These are phyloP conservation scores for Pseudoturritis turrita DNA, from an alignment of 345 rosid species.

Conservation along the genomic window DNA sequence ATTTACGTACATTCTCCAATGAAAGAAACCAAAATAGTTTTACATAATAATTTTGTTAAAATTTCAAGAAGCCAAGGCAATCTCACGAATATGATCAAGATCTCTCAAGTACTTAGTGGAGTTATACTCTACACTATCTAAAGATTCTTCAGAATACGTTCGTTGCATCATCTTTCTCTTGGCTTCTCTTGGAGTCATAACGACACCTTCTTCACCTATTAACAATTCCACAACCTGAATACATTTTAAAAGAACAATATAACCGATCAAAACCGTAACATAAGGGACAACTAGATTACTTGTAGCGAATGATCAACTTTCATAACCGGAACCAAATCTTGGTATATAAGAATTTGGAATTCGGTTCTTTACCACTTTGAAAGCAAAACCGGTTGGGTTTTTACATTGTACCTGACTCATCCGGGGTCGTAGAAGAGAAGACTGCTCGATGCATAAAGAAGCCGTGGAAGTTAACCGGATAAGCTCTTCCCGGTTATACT, in stretches of 20 bases:
- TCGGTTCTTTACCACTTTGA: not conserved
- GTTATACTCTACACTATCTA: constrained; percentile 72
- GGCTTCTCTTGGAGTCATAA: constrained; percentile 27
- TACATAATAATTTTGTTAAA: not conserved
- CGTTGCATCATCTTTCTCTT: constrained; percentile 39
- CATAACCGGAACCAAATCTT: not conserved
- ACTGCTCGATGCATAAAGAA: constrained; percentile 73
- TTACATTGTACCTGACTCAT: constrained; percentile 67
- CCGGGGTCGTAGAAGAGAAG: constrained; percentile 78
- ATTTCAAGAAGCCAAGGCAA: constrained; percentile 55
- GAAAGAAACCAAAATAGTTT: not conserved
- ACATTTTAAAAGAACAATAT: not conserved
- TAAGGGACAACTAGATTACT: not conserved
- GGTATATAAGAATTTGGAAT: not conserved
- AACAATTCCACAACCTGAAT: constrained; percentile 68
- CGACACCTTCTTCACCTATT: constrained; percentile 47
- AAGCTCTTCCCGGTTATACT: constrained; percentile 63
- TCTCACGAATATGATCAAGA: constrained; percentile 49
- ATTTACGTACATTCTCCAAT: not conserved
- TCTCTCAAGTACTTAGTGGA: constrained; percentile 58
- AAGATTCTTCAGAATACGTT: constrained; percentile 64
- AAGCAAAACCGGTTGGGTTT: not conserved
- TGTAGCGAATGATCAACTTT: not conserved
- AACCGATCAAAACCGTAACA: not conserved
- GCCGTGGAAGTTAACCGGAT: constrained; percentile 64